Base-by-base conservation (phyloP, 441 rosid species). In the Gossypium schwendimanii region DNA sequence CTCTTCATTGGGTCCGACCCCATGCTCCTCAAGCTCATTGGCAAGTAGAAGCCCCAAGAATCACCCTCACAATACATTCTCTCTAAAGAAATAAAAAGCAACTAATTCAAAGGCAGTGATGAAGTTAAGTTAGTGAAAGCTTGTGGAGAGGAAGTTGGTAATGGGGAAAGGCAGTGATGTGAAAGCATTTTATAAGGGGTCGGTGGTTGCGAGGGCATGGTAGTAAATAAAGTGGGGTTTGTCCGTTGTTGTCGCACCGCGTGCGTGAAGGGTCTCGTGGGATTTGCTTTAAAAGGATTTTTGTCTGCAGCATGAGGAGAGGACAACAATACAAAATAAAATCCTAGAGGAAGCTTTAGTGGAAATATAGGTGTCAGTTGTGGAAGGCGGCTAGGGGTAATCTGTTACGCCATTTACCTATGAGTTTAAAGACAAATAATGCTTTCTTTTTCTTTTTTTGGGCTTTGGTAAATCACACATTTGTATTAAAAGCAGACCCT, bases 161-260 rank as follows among this genome's bases (percentile, higher is more conserved):
- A 33, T 33, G 39, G 39, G 8, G 39, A 5, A 33, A 33, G 39
- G 39, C 8, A 33, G 8, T 33, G 8, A 33, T 33, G 39, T 33
- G 39, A 33, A 33, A 65, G 24, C 33, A 1, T 47, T 61, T 31
- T 73, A 63, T 50, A 24, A 23, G 63, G 39, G 39, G 63, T 59
- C 1, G 55, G 2, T 2, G 28, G 61, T 26, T 62, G 58, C n/a
- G 14, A 20, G 76, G 68, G 74, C 49, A 70, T 11, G 17, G 39
- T 62, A 9, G 76, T 71, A 79, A 65, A 36, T 57, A 63, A 73
- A n/a, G 6, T 17, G 17, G 59, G 36, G 69, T 76, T 84, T 84
- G 87, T 82, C 87, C 76, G 75, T 71, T 55, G 85, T 36, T 87
- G 89, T 87, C 87, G 77, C 80, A 41, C 79, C 79, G 87, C 86